Base-by-base conservation (phyloP, 2,329 filamentous ascomycete genomes). In the Sporothrix protearum region DNA sequence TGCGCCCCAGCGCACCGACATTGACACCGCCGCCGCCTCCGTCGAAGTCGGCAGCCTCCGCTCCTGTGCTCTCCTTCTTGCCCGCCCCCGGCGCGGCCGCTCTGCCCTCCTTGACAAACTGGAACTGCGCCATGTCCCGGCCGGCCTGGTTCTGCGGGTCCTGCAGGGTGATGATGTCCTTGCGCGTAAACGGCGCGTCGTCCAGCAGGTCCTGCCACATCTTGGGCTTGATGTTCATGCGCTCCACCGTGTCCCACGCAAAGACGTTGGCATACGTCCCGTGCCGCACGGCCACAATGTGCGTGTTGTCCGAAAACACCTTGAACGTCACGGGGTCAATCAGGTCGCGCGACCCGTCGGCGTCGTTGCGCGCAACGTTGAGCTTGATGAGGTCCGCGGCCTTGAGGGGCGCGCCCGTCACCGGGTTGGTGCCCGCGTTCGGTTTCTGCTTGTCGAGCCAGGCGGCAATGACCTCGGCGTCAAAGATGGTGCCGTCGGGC, bases 311-410 rank as follows among this genome's bases (percentile, higher is more conserved):
- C 63, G 96, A 99, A 78, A 99, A 93, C 55, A 97, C 92, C 81
- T 99, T 99, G 85, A 92, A 98, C 0, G 94, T 97, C 63, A 99
- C 95, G 0, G 96, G 96, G 77, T 99, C 96, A 74, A 98, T 93
- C 77, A 96, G 92, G 77, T 98, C 96, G 69, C 89, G 92, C 73
- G 86, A 85, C 19, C 84, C 86, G 74, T 88, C 86, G 73, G 94
- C 91, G 69, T 94, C 92, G 80, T 98, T 99, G 80, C 95, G 94
- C 73, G 92, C 87, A 80, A 98, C 97, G 79, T 94, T 91, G 75
- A 99, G 88, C 78, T 94, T 93, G 78, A 98, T 93, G 67, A 99
- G 85, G 76, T 98, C 95, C 71, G 90, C 88, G 76, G 89, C 89
- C 75, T 91, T 90, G 64, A 99, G 84, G 0, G 92, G 90, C 73